Conservation (phyloP, 352 stramenopile genomes). For the Elongisporangium undulatum region DNA sequence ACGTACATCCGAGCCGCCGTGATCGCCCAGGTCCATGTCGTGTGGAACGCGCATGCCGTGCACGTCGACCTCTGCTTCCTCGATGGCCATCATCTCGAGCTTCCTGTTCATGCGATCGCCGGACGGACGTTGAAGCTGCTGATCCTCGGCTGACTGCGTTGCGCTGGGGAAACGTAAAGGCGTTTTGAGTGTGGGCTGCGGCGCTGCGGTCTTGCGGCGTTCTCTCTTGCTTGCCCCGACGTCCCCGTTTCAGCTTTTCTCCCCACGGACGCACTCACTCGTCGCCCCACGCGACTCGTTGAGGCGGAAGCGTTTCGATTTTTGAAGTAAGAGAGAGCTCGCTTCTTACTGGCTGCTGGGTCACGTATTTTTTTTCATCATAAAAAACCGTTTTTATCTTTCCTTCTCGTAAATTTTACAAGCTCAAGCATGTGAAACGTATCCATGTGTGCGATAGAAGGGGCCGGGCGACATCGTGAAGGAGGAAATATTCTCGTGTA, state of each 20-base stretch:
- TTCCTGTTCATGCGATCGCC: conserved; percentile 56
- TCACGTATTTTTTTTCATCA: neutral
- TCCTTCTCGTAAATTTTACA: neutral
- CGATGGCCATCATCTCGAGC: conserved; percentile 52
- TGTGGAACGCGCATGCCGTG: conserved; percentile 19
- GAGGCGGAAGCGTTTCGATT: conserved; percentile 28
- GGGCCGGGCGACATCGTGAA: neutral
- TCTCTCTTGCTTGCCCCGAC: neutral
- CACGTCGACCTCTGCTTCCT: conserved; percentile 31
- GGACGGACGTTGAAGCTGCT: neutral
- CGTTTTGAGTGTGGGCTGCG: neutral
- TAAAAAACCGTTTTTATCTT: neutral
- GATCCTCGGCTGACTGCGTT: neutral
- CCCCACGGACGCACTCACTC: neutral
- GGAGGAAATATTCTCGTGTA: neutral
- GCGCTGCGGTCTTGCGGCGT: neutral
- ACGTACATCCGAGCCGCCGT: conserved; percentile 26
- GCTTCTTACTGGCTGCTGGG: conserved; percentile 1
- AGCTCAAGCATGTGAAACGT: neutral
- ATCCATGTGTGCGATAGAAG: neutral
- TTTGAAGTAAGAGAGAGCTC: conserved; percentile 10
- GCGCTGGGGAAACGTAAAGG: neutral
- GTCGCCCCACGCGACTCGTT: conserved; percentile 1
- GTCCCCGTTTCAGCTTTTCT: neutral
- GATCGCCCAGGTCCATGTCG: conserved; percentile 33